phyloP scores from a whole-genome alignment of 2,329 filamentous ascomycete species.

The Raffaelea ambrosiae region DNA sequence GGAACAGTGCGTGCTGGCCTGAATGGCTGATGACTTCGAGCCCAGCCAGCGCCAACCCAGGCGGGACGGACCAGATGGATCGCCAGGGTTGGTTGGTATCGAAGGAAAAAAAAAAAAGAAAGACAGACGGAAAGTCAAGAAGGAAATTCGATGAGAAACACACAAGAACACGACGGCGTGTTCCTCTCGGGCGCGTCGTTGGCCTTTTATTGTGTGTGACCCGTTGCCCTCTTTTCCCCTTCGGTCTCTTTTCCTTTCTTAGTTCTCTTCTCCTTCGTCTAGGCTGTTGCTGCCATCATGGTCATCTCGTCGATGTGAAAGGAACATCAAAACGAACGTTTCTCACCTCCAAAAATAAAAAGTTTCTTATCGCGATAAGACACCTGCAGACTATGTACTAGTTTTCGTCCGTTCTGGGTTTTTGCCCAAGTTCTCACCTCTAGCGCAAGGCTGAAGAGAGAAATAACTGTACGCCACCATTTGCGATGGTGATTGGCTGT shows the following conservation, averaged over 20 bases:
- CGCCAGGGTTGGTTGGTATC: too few relatives aligned
- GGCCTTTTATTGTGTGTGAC: too few relatives aligned
- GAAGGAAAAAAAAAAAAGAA: slow-evolving; percentile 5
- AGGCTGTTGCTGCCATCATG: too few relatives aligned
- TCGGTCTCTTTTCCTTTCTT: too few relatives aligned
- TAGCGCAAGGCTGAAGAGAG: slow-evolving; percentile 12
- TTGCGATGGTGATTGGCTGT: neutral
- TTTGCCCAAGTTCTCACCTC: neutral
- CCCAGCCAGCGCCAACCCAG: slow-evolving; percentile 3
- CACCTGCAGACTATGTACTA: neutral
- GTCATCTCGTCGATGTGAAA: too few relatives aligned
- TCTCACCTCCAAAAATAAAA: too few relatives aligned
- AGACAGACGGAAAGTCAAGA: neutral
- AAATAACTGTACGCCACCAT: neutral
- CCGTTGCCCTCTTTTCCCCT: too few relatives aligned
- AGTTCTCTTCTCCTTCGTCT: too few relatives aligned
- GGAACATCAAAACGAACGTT: too few relatives aligned
- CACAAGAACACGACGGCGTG: too few relatives aligned
- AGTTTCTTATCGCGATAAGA: slow-evolving; percentile 11
- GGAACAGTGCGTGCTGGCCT: neutral
- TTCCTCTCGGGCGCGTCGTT: too few relatives aligned
- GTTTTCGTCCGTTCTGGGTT: too few relatives aligned
- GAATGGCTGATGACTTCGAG: neutral
- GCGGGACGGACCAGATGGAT: neutral
- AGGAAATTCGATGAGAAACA: slow-evolving; percentile 3